Base-by-base conservation (phyloP, 2,329 filamentous ascomycete species). In the Neonectria ditissima region DNA sequence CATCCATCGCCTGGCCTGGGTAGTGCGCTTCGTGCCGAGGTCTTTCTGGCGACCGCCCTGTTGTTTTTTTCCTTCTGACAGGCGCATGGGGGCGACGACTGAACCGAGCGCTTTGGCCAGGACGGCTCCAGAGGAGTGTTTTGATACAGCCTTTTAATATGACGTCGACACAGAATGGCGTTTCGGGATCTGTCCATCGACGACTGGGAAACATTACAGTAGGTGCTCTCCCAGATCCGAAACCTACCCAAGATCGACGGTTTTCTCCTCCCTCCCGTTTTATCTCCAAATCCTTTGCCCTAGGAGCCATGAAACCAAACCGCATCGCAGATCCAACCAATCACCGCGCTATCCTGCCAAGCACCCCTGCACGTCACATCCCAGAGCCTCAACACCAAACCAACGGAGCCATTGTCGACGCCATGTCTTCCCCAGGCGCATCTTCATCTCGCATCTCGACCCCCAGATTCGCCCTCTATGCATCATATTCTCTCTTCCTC, bases 311-410 rank as follows among this genome's bases (percentile, higher is more conserved):
- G 28, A 20, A 62, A 44, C 43, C 47, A 28, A 20, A 58, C 37
- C 9, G 13, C 30, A 52, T 43, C 13, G 30, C 20, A 20, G 24
- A 14, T 14, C 18, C n/a, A 22, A 39, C 71, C 71, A 73, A 72
- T 73, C 59, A 70, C 32, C 34, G 30, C 44, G 11, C 57, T 22
- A 14, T 30, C 43, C 45, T 39, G 55, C 20, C 50, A 24, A 30
- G 39, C 44, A 58, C 47, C 54, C 50, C 26, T 34, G 26, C 55
- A 72, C 59, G 34, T 67, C 63, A 62, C 58, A 45, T 55, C 47
- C 50, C 51, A 66, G 70, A 73, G 69, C 71, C 71, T 73, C 71
- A 72, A 73, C 69, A 69, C 69, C 71, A 72, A 54, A 55, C 50
- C 52, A 44, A 52, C 44, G 24, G 14, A 18, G n/a, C 39, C 11